Conservation (phyloP, 768 basidiomycete genomes). For the Mrakia blollopis region DNA sequence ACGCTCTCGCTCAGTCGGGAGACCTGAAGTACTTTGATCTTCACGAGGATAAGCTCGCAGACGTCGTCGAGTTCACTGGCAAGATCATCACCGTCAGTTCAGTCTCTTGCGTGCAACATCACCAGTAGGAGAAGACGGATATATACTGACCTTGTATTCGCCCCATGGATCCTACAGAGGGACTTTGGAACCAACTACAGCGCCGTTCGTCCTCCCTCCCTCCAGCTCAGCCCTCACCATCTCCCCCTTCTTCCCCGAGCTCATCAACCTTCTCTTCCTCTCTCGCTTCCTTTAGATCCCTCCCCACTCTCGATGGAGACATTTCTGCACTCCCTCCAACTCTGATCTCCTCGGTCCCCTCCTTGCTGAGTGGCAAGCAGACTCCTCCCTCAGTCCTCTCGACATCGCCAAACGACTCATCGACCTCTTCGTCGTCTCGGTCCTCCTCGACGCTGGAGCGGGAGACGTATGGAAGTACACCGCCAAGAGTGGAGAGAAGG, state of each 20-base stretch:
- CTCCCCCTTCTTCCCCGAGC: slow-evolving; percentile 36
- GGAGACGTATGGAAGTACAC: slow-evolving; percentile 74
- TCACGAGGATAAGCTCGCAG: slow-evolving; percentile 65
- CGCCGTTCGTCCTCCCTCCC: not conserved
- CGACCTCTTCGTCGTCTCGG: slow-evolving; percentile 85
- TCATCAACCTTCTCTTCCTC: slow-evolving; percentile 25
- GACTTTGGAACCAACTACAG: slow-evolving; percentile 69
- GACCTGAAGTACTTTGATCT: slow-evolving; percentile 82
- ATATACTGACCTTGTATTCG: not conserved
- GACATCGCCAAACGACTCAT: slow-evolving; percentile 68
- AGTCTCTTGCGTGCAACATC: too few relatives aligned
- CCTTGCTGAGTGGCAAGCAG: slow-evolving; percentile 1
- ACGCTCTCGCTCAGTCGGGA: slow-evolving; percentile 66
- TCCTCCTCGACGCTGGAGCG: slow-evolving; percentile 90
- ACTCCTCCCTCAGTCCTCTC: slow-evolving; percentile 17
- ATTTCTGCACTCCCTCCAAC: slow-evolving; percentile 62
- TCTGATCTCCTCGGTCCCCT: slow-evolving; percentile 34
- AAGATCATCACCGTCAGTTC: slow-evolving; percentile 67
- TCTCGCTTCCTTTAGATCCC: slow-evolving; percentile 56
- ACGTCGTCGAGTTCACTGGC: slow-evolving; percentile 68
- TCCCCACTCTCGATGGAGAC: slow-evolving; percentile 85
- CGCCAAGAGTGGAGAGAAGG: slow-evolving; percentile 52
- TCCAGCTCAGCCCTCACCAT: slow-evolving; percentile 36
- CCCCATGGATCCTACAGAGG: slow-evolving; percentile 51
- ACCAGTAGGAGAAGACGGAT: too few relatives aligned